Evolutionary conservation across 148 eudicot genomes (phyloP).

Genomic region (Chenopodium album): DNA sequence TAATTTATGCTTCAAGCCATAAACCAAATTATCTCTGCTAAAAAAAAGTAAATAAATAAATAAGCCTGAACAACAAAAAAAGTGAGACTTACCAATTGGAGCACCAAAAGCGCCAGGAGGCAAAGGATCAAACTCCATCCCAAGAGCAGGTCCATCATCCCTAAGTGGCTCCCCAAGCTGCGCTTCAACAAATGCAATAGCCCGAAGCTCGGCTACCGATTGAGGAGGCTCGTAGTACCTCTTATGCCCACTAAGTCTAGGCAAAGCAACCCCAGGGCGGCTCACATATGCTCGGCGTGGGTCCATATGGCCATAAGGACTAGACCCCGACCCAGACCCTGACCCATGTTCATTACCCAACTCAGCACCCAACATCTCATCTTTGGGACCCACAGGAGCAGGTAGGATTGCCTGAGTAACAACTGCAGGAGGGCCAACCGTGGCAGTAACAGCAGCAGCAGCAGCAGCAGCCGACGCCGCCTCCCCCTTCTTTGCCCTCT

Average conservation of each 20-base stretch:
- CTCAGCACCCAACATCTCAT: slow-evolving; percentile 43
- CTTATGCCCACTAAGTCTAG: slow-evolving; percentile 49
- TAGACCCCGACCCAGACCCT: slow-evolving; percentile 50
- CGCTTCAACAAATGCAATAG: slow-evolving; percentile 72
- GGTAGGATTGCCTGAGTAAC: slow-evolving; percentile 21
- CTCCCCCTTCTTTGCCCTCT: slow-evolving; percentile 46
- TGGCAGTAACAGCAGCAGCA: slow-evolving; percentile 29
- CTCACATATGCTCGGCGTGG: slow-evolving; percentile 40
- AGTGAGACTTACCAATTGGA: slow-evolving; percentile 61
- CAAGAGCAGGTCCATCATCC: slow-evolving; percentile 90
- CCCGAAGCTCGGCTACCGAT: slow-evolving; percentile 54
- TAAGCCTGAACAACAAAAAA: not conserved
- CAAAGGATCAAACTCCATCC: slow-evolving; percentile 97
- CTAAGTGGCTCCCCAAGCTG: slow-evolving; percentile 88
- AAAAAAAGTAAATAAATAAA: not conserved
- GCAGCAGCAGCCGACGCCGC: slow-evolving; percentile 17
- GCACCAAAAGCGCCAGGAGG: slow-evolving; percentile 99
- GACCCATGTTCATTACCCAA: slow-evolving; percentile 46
- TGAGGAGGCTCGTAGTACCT: slow-evolving; percentile 70
- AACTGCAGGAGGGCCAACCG: slow-evolving; percentile 25
- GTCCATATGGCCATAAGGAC: slow-evolving; percentile 53
- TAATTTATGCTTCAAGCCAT: not conserved
- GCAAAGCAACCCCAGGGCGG: slow-evolving; percentile 51
- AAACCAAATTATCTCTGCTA: not conserved
- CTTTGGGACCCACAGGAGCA: slow-evolving; percentile 34